A percentile compares a stretch with the other conserved stretches of the same genome.
Evolutionary conservation across 257 asterid genomes (phyloP).

Genomic region (Przewalskia tangutica): DNA sequence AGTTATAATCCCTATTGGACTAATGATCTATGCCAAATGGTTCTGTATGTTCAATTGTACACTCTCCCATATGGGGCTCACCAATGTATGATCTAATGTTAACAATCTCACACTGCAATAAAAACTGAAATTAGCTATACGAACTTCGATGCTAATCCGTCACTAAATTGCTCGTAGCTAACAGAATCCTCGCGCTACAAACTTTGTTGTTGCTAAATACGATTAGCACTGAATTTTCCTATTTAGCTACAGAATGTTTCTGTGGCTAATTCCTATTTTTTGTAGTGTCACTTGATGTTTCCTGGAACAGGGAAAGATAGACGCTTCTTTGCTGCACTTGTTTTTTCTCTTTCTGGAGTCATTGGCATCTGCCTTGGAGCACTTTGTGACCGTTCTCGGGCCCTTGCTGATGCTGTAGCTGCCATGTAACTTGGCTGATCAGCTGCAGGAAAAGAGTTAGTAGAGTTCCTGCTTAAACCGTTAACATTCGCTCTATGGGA

Average conservation of each 20-base stretch:
- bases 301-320: slow-evolving; percentile 33
- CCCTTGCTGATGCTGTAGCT: slow-evolving; percentile 66
- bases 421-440: slow-evolving; percentile 58
- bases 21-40: not conserved
- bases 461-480: not conserved
- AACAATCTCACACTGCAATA: not conserved
- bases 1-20: not conserved
- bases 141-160: too few species aligned
- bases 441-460: slow-evolving; percentile 19
- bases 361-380: slow-evolving; percentile 44
- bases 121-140: too few species aligned
- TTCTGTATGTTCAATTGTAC: not conserved
- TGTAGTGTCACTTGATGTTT: not conserved
- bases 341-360: slow-evolving; percentile 40
- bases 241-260: too few species aligned
- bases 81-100: not conserved
- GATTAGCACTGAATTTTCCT: too few species aligned
- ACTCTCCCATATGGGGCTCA: not conserved
- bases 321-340: slow-evolving; percentile 40
- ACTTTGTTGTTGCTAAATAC: too few species aligned
- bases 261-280: too few species aligned
- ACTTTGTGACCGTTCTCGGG: slow-evolving; percentile 54
- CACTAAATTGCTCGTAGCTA: too few species aligned
- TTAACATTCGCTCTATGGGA: slow-evolving; percentile 21
- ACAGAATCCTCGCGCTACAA: too few species aligned